These are phyloP conservation scores for Candida koratica DNA, from an alignment of 805 yeast species.

Conservation along the genomic window DNA sequence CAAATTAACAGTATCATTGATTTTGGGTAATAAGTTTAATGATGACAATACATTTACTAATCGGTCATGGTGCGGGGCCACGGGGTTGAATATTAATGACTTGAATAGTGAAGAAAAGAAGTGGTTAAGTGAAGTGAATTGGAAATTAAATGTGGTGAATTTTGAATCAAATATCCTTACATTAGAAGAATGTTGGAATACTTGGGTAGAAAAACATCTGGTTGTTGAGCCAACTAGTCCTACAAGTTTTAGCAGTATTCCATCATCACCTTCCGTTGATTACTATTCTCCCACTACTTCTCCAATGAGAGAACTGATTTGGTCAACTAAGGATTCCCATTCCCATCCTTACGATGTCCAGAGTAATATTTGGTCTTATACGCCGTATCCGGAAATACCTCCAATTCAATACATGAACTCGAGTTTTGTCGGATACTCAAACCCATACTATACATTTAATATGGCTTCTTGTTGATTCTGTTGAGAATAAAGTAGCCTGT, in stretches of 20 bases:
- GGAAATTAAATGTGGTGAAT: slow-evolving; percentile 49
- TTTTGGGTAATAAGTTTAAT: slow-evolving; percentile 88
- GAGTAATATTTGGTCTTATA: slow-evolving; percentile 22
- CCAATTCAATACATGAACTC: slow-evolving; percentile 21
- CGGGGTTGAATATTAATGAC: slow-evolving; percentile 61
- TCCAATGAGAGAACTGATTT: slow-evolving; percentile 22
- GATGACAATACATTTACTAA: slow-evolving; percentile 96
- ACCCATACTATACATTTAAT: slow-evolving; percentile 35
- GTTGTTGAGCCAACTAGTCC: slow-evolving; percentile 8
- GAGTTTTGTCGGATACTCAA: slow-evolving; percentile 32
- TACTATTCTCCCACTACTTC: slow-evolving; percentile 16
- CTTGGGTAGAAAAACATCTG: slow-evolving; percentile 39
- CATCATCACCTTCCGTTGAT: slow-evolving; percentile 20
- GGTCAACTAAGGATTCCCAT: slow-evolving; percentile 17
- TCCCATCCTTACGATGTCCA: slow-evolving; percentile 2
- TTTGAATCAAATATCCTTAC: slow-evolving; percentile 37
- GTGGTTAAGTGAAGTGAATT: slow-evolving; percentile 61
- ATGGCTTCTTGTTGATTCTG: slow-evolving; percentile 30
- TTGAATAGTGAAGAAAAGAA: slow-evolving; percentile 66
- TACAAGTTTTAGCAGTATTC: slow-evolving; percentile 13
- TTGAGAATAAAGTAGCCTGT: no score
- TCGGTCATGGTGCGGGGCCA: slow-evolving; percentile 94
- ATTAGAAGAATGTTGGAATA: slow-evolving; percentile 43
- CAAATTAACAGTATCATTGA: slow-evolving; percentile 61
- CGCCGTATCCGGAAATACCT: slow-evolving; percentile 20